A percentile compares a stretch with the other conserved stretches of the same genome.
Evolutionary conservation across 495 filamentous ascomycete species (phyloP).

Genomic region (Thozetella sp.): DNA sequence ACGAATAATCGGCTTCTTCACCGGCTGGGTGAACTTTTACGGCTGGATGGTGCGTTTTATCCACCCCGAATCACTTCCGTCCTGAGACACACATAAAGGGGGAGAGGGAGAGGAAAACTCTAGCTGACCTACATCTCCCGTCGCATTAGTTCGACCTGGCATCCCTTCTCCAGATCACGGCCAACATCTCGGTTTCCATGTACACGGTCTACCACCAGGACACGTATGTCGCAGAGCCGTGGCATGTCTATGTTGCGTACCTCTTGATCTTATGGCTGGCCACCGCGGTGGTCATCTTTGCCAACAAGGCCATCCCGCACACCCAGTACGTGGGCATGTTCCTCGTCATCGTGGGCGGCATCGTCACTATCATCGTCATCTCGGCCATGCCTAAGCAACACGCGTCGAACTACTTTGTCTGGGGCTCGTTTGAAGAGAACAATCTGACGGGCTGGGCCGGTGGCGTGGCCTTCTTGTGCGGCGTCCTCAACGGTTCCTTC

Average conservation of each 20-base stretch:
- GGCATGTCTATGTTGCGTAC: conserved; percentile 78
- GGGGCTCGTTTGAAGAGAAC: conserved; percentile 56
- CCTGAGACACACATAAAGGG: too few species aligned
- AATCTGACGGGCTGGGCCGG: conserved; percentile 70
- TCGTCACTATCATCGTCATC: conserved; percentile 74
- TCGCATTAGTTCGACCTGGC: conserved; percentile 51
- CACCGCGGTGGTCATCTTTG: conserved; percentile 66
- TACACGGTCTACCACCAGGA: conserved; percentile 71
- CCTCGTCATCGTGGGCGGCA: conserved; percentile 67
- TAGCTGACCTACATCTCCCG: conserved; percentile 39
- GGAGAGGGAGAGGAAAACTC: too few species aligned
- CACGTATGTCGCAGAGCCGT: conserved; percentile 57
- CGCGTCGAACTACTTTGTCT: conserved; percentile 60
- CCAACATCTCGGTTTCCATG: conserved; percentile 69
- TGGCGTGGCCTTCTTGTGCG: conserved; percentile 78
- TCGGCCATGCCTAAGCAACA: conserved; percentile 72
- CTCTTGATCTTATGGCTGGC: conserved; percentile 68
- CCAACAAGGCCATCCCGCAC: conserved; percentile 66
- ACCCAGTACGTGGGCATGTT: conserved; percentile 70
- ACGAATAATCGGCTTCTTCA: conserved; percentile 72
- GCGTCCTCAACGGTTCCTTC: conserved; percentile 86
- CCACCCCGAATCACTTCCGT: too few species aligned
- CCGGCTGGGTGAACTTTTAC: conserved; percentile 79
- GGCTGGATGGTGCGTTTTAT: conserved; percentile 73
- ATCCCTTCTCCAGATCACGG: conserved; percentile 67